phyloP scores from a whole-genome alignment of 768 basidiomycete genomes.

The Agaricus sinodeliciosus region DNA sequence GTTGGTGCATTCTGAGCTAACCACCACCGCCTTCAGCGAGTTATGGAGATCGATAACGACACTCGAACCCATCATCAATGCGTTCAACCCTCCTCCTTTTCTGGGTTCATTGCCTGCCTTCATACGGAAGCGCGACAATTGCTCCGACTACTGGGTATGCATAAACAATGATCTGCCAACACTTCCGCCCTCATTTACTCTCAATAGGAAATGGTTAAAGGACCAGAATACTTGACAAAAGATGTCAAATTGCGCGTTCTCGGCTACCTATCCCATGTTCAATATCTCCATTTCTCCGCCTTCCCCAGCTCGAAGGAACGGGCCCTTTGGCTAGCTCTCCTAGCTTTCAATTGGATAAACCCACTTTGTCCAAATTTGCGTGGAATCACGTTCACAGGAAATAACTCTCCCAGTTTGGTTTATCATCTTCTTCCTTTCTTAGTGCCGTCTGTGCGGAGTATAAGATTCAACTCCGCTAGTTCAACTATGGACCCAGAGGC shows the following conservation, averaged over 20 bases:
- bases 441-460: background rate
- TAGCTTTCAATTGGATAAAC: background rate
- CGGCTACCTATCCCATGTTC: background rate
- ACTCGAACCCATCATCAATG: background rate
- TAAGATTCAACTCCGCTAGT: background rate
- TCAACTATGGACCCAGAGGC: background rate
- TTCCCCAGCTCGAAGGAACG: background rate
- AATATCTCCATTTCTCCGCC: background rate
- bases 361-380: background rate
- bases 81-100: background rate
- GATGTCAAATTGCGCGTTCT: background rate
- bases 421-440: background rate
- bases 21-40: background rate
- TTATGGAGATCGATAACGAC: constrained; percentile 3
- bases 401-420: background rate
- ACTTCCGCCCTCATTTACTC: background rate
- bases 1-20: background rate
- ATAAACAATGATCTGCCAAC: background rate
- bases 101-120: background rate
- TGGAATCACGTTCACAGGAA: background rate
- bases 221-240: background rate
- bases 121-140: background rate
- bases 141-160: constrained; percentile 2
- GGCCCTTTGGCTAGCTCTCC: background rate
- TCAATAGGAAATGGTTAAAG: background rate